Evolutionary conservation across 1,284 basidiomycete species (phyloP).

Genomic region (Ceratobasidium sp.): DNA sequence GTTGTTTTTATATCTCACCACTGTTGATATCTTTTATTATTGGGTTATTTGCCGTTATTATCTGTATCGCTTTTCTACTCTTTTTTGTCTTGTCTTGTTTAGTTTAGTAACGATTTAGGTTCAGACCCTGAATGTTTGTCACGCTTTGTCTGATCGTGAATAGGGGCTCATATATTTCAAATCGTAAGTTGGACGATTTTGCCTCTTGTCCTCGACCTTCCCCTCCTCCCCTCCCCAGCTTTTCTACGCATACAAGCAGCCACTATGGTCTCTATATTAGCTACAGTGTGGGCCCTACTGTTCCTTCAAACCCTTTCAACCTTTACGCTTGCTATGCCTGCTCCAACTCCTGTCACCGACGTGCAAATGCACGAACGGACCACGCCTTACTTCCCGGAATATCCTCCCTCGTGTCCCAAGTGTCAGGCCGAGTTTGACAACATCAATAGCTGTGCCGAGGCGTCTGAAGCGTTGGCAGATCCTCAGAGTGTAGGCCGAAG

Average conservation of each 20-base stretch:
- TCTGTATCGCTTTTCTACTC: slow-evolving; percentile 18
- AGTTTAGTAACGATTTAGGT: neutral
- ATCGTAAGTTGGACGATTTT: slow-evolving; percentile 1
- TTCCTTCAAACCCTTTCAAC: neutral
- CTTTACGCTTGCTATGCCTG: slow-evolving; percentile 7
- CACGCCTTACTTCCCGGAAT: slow-evolving; percentile 65
- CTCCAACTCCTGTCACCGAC: neutral
- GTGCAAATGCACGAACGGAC: slow-evolving; percentile 43
- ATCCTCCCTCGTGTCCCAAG: slow-evolving; percentile 68
- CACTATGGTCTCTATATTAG: neutral
- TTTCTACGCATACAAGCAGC: neutral
- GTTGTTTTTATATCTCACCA: slow-evolving; percentile 17
- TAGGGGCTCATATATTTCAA: slow-evolving; percentile 34
- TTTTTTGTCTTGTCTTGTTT: neutral
- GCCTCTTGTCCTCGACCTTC: slow-evolving; percentile 1
- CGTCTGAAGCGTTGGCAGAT: slow-evolving; percentile 72
- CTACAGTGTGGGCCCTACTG: neutral
- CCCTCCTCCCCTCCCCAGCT: neutral
- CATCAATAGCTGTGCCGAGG: slow-evolving; percentile 71
- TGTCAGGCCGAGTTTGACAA: slow-evolving; percentile 66
- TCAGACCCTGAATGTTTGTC: slow-evolving; percentile 9
- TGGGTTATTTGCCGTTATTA: slow-evolving; percentile 15
- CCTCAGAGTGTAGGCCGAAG: slow-evolving; percentile 66
- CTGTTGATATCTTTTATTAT: slow-evolving; percentile 16
- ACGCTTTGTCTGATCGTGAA: slow-evolving; percentile 18